Conservation (phyloP, 179 eudicot species). For the Carnegiea gigantea region DNA sequence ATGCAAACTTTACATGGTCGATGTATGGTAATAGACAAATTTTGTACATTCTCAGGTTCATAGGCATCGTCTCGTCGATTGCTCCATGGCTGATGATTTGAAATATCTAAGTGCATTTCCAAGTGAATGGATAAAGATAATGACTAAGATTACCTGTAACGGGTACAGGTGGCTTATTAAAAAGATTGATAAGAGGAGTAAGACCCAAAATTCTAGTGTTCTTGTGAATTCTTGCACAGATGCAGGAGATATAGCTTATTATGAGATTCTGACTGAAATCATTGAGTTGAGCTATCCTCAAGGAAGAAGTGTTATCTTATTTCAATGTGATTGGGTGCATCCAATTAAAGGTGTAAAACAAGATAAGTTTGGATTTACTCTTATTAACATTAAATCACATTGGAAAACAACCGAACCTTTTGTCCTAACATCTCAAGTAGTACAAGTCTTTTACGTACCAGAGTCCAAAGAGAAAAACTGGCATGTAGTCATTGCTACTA, state of each 20-base stretch:
- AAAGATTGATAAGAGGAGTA: too few relatives aligned
- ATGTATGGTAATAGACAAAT: too few relatives aligned
- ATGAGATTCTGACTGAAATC: slow-evolving; percentile 16
- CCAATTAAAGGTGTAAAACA: slow-evolving; percentile 12
- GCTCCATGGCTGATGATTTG: too few relatives aligned
- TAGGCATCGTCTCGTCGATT: too few relatives aligned
- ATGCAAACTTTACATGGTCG: too few relatives aligned
- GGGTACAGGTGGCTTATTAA: too few relatives aligned
- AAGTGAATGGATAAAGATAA: too few relatives aligned
- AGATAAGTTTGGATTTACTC: slow-evolving; percentile 1
- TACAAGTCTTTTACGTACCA: slow-evolving; percentile 11
- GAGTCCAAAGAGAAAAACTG: slow-evolving; percentile 10
- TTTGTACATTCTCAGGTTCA: not conserved
- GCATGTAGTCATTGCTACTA: slow-evolving; percentile 12
- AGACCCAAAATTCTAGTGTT: too few relatives aligned
- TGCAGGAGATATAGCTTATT: too few relatives aligned
- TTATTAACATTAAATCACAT: not conserved
- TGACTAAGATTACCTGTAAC: too few relatives aligned
- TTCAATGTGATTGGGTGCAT: slow-evolving; percentile 26
- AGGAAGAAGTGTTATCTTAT: not conserved
- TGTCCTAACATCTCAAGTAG: slow-evolving; percentile 14
- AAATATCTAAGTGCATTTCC: too few relatives aligned
- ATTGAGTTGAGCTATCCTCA: slow-evolving; percentile 6
- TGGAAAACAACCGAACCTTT: slow-evolving; percentile 14
- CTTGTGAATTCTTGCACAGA: too few relatives aligned